Evolutionary conservation across 805 yeast genomes (phyloP), one percentile per base, ranked within the genome.

Genomic region (Candida jianshihensis): DNA sequence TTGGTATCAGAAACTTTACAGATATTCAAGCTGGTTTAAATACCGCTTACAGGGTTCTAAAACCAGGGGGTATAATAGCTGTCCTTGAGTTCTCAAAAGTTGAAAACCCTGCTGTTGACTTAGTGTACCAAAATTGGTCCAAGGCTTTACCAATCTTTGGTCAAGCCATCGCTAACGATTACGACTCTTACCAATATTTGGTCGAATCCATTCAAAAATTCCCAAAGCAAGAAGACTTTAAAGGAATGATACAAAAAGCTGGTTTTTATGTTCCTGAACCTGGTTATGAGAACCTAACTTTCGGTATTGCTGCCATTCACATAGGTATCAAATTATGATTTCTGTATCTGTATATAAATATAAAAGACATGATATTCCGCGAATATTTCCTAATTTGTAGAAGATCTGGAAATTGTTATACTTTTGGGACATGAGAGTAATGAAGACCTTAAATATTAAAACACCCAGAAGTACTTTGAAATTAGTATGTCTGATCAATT

Each of bases 11-110:
- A 62, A 92, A 92, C 63, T 92, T 94, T 62, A 92, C 98, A 39
- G 72, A 92, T 58, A 80, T 92, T 51, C 96, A 89, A 61, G 88
- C 87, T 5, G 98, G 97, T 20, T 70, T 92, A 51, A 72, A 84
- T 49, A 81, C 97, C n/a, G 98, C 98, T 24, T 83, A 90, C 66
- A 75, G 98, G 51, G 95, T 90, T 21, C 74, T 92, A 57, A 86
- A 82, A 61, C 97, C 97, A 11, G 98, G 98, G 53, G 98, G 98
- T 52, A 84, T 92, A 32, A 92, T 92, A 59, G 96, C 96, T 26
- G 89, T 97, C 61, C 70, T 92, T 40, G 98, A 92, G 59, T 92
- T 92, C 55, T 82, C 95, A 37, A 92, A 89, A 57, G 96, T 92
- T 39, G 81, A 82, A 34, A 85, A 87, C 59, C 79, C 82, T 20